phyloP scores from a whole-genome alignment of 2,329 filamentous ascomycete genomes.

The Botryosphaeria dothidea region DNA sequence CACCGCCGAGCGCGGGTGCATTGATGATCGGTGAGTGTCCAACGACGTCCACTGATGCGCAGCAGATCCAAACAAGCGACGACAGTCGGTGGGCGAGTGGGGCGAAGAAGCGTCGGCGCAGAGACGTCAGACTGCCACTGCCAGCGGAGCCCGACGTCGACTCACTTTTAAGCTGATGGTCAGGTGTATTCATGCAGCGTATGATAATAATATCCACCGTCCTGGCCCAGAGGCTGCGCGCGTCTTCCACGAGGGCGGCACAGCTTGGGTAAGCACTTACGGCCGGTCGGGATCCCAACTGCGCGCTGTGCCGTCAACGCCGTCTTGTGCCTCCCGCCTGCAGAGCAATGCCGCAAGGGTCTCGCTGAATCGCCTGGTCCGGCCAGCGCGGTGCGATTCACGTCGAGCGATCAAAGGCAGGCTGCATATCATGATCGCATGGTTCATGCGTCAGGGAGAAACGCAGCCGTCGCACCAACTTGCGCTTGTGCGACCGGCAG shows the following conservation, averaged over 20 bases:
- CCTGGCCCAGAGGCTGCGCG: background rate
- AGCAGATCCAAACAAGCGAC: conserved; percentile 4
- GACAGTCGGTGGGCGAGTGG: background rate
- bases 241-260: background rate
- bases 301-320: background rate
- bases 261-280: conserved; percentile 7
- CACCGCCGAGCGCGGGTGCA: conserved; percentile 5
- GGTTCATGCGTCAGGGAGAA: conserved; percentile 15
- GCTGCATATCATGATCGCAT: background rate
- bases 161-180: background rate
- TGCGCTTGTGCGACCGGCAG: background rate
- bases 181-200: background rate
- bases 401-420: background rate
- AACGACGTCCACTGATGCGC: conserved; percentile 1
- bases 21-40: conserved; percentile 7
- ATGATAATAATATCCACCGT: background rate
- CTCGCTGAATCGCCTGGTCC: background rate
- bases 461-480: background rate
- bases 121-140: conserved; percentile 13
- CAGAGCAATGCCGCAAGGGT: background rate
- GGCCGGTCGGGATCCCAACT: background rate
- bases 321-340: background rate
- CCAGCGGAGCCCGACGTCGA: background rate
- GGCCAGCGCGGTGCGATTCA: background rate
- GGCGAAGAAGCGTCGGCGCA: background rate